Evolutionary conservation across 495 filamentous ascomycete genomes (phyloP).

Genomic region (Hypomontagnella monticulosa): DNA sequence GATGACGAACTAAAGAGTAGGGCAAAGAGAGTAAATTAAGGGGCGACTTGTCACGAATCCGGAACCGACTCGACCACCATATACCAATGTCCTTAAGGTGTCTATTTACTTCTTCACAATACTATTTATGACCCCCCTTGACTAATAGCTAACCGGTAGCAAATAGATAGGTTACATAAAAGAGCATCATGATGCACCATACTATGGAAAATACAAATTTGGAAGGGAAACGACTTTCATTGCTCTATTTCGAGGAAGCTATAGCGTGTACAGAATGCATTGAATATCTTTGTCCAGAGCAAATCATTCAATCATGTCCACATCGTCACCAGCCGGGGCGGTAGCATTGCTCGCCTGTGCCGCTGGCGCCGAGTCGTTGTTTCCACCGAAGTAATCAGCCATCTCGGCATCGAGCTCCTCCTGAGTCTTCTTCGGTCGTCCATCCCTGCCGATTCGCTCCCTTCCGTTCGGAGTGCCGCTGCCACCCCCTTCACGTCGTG

Average conservation of each 20-base stretch:
- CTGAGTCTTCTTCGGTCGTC: conserved; percentile 85
- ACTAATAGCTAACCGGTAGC: too few species aligned
- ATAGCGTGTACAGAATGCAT: not conserved
- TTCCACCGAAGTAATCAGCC: conserved; percentile 83
- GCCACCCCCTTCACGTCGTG: conserved; percentile 53
- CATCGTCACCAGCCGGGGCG: conserved; percentile 43
- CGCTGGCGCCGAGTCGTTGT: conserved; percentile 38
- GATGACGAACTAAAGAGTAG: too few species aligned
- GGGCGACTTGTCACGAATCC: too few species aligned
- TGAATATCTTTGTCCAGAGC: not conserved
- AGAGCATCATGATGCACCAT: not conserved
- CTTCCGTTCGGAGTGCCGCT: conserved; percentile 50
- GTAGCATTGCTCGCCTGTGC: conserved; percentile 35
- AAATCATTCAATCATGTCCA: conserved; percentile 54
- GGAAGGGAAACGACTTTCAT: conserved; percentile 8
- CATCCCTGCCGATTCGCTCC: conserved; percentile 52
- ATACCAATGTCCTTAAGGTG: too few species aligned
- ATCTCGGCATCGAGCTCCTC: conserved; percentile 95
- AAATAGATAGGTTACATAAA: conserved; percentile 2
- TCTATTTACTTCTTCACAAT: too few species aligned
- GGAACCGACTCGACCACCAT: too few species aligned
- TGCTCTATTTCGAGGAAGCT: conserved; percentile 1
- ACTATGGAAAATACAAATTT: not conserved
- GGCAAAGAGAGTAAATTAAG: too few species aligned
- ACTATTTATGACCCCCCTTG: too few species aligned